Base-by-base conservation (phyloP, 2,329 filamentous ascomycete genomes). In the Scytalidium sp. region DNA sequence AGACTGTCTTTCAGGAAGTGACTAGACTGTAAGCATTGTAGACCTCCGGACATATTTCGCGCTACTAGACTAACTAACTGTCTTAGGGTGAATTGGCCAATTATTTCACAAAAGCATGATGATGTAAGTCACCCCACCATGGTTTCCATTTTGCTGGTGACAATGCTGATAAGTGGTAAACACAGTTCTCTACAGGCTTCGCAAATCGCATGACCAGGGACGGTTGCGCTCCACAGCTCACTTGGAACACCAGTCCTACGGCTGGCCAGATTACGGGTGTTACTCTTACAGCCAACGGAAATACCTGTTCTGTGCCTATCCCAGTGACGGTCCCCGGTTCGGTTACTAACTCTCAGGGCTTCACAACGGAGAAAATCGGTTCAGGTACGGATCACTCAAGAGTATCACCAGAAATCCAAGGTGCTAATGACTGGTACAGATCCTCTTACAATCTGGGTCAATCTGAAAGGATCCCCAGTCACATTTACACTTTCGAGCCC, bases 81-180 rank as follows among this genome's bases (percentile, higher is more conserved):
- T 19, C 20, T 5, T 15, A 54, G 54, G 67, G 46, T 80, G 72
- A 76, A 68, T 32, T 82, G 79, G 79, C 78, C 79, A 1, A 62
- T 83, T 20, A 68, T 76, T 17, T 78, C 77, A 2, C 64, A 78
- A 51, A 83, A 78, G 53, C 80, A 83, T 49, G 74, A 81, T 52
- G 75, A 83, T 60, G 67, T 76, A 55, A 78, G 74, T 3, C 62
- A 66, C 75, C 76, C 2, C 58, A 81, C 25, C n/a, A 19, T 2
- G 19, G 36, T 51, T 25, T 17, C 7, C 3, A n/a, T 19, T 40
- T 20, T 36, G 17, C n/a, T n/a, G n/a, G n/a, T 36, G 13, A 7
- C 13, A 15, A 36, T 36, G 3, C 5, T 22, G 2, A 49, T 11
- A 25, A 11, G 29, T 13, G 20, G 39, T 41, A 44, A 45, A 39